Percentiles rank a stretch among this genome's conserved stretches.
Conservation (phyloP, 768 basidiomycete genomes). For the Kwoniella newhampshirensis region DNA sequence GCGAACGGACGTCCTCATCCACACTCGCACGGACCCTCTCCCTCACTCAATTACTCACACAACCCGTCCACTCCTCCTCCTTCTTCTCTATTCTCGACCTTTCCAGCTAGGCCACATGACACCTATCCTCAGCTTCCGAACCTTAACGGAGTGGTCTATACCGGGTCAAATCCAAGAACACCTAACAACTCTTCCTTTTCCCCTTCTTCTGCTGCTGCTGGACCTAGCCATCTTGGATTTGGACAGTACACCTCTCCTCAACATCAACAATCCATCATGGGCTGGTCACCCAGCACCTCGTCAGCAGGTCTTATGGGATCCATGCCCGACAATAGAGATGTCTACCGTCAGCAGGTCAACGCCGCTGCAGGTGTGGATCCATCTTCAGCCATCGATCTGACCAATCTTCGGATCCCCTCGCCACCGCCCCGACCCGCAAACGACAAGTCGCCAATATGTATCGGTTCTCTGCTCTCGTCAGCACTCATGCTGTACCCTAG, state of each 20-base stretch:
- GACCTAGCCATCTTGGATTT: conserved; percentile 12
- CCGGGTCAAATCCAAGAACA: conserved; percentile 11
- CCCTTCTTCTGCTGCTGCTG: conserved; percentile 2
- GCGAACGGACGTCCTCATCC: conserved; percentile 2
- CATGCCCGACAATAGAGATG: too few relatives aligned
- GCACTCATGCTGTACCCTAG: conserved; percentile 45
- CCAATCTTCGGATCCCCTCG: conserved; percentile 14
- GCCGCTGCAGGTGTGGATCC: conserved; percentile 1
- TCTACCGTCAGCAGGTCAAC: not conserved
- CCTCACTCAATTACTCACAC: not conserved
- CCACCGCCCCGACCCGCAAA: conserved; percentile 23
- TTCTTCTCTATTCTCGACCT: not conserved
- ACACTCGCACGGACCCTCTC: conserved; percentile 10
- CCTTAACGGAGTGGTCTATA: conserved; percentile 6
- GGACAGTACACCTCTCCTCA: conserved; percentile 3
- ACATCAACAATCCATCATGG: not conserved
- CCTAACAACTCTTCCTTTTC: not conserved
- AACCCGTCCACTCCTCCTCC: not conserved
- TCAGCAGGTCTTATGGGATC: not conserved
- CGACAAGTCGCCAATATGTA: conserved; percentile 39
- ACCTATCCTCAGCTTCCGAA: not conserved
- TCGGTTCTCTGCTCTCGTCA: conserved; percentile 33
- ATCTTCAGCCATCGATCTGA: conserved; percentile 23
- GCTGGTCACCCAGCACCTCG: conserved; percentile 9
- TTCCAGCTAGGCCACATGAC: not conserved